Percentiles rank a stretch among this genome's conserved stretches.
Evolutionary conservation across 345 rosid species (phyloP).

Genomic region (Noccaea caerulescens): DNA sequence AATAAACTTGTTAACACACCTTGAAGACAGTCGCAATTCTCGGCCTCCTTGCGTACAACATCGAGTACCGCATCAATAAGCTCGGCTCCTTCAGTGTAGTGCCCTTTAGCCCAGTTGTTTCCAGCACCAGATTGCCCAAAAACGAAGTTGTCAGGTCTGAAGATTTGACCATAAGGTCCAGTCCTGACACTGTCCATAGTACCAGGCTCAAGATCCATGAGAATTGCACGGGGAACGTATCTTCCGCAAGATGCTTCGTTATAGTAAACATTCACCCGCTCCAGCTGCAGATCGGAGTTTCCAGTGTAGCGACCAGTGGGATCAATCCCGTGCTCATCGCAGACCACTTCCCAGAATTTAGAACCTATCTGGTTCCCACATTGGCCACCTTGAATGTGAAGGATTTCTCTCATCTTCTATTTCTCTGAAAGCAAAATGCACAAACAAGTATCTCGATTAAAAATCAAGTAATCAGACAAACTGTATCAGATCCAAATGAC

Average conservation of each 20-base stretch:
- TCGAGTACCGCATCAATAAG: slow-evolving; percentile 75
- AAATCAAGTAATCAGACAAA: slow-evolving; percentile 1
- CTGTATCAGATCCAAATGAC: slow-evolving; percentile 18
- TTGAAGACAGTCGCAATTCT: slow-evolving; percentile 80
- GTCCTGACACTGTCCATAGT: slow-evolving; percentile 82
- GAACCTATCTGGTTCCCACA: slow-evolving; percentile 87
- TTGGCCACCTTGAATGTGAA: slow-evolving; percentile 78
- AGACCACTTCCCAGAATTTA: slow-evolving; percentile 82
- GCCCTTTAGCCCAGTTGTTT: slow-evolving; percentile 90
- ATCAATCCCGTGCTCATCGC: slow-evolving; percentile 83
- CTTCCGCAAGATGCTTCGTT: slow-evolving; percentile 82
- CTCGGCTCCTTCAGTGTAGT: slow-evolving; percentile 84
- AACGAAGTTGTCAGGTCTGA: slow-evolving; percentile 75
- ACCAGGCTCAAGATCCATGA: slow-evolving; percentile 85
- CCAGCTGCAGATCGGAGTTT: slow-evolving; percentile 65
- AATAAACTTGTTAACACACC: slow-evolving; percentile 40
- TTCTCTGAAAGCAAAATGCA: slow-evolving; percentile 24
- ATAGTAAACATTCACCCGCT: slow-evolving; percentile 75
- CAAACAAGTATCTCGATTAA: slow-evolving; percentile 19
- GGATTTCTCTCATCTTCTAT: slow-evolving; percentile 73
- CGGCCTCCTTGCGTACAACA: slow-evolving; percentile 79
- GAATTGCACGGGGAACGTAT: slow-evolving; percentile 73
- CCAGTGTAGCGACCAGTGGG: slow-evolving; percentile 77
- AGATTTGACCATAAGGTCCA: slow-evolving; percentile 75
- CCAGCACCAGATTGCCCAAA: slow-evolving; percentile 88